A percentile compares a stretch with the other conserved stretches of the same genome.
These are phyloP conservation scores for Sedum album DNA, from an alignment of 164 flowering plant genomes.

Conservation along the genomic window DNA sequence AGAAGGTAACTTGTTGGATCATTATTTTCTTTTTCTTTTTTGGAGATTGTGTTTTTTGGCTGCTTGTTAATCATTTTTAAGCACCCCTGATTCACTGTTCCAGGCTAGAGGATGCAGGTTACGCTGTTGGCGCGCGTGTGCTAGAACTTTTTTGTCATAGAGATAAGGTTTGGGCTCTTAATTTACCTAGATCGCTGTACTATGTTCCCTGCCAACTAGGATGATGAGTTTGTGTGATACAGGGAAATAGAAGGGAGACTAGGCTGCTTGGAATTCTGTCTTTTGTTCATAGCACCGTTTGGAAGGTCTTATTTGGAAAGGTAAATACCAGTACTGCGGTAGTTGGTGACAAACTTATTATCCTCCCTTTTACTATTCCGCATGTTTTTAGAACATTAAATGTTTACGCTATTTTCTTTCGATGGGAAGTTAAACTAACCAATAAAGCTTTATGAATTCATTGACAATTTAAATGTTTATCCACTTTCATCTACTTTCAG, in stretches of 20 bases:
- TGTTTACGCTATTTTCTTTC: no score
- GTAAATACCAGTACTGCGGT: constrained; percentile 17
- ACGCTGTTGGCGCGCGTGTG: constrained; percentile 92
- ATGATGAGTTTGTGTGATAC: not conserved
- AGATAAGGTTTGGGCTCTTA: constrained; percentile 58
- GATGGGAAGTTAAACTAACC: no score
- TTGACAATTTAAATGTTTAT: no score
- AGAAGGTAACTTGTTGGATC: no score
- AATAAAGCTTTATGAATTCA: no score
- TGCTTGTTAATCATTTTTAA: not conserved
- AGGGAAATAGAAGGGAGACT: constrained; percentile 99
- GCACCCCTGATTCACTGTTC: constrained; percentile 9
- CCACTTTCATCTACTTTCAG: no score
- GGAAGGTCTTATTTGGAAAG: constrained; percentile 99
- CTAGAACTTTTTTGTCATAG: constrained; percentile 93
- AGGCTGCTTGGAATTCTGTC: constrained; percentile 85
- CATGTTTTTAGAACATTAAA: no score
- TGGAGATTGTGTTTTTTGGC: no score
- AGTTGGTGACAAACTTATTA: not conserved
- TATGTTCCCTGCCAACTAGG: not conserved
- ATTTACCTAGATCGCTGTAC: not conserved
- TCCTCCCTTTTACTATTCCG: not conserved
- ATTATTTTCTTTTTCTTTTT: no score
- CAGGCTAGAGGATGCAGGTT: constrained; percentile 99
- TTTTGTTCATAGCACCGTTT: constrained; percentile 94